Conservation (phyloP, 352 stramenopile species). For the Lagenidium giganteum region DNA sequence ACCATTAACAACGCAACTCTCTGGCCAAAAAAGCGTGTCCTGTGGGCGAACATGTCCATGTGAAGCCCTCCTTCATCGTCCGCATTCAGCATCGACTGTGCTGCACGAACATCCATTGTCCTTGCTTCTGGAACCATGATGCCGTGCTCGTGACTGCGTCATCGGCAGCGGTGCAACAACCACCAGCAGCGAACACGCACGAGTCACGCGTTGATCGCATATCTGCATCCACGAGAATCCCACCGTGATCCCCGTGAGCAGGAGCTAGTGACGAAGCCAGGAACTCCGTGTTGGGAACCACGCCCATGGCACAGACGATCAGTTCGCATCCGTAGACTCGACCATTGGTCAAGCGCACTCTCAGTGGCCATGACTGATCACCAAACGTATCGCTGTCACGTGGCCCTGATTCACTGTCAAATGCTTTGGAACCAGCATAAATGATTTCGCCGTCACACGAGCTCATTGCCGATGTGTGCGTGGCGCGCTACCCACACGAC, state of each 20-base stretch:
- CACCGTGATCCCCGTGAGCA: too few relatives aligned
- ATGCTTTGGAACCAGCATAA: too few relatives aligned
- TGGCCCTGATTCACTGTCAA: too few relatives aligned
- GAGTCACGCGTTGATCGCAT: background rate
- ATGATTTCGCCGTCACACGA: too few relatives aligned
- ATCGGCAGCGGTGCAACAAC: background rate
- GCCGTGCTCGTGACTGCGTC: background rate
- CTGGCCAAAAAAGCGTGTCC: conserved; percentile 30
- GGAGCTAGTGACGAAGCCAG: too few relatives aligned
- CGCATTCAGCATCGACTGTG: conserved; percentile 21
- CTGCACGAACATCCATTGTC: conserved; percentile 5
- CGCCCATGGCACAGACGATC: too few relatives aligned
- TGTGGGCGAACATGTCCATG: conserved; percentile 29
- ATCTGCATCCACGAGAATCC: background rate
- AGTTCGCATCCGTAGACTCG: too few relatives aligned
- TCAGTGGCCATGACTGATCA: too few relatives aligned
- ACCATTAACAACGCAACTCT: conserved; percentile 19
- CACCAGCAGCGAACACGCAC: conserved; percentile 2
- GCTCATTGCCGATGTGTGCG: conserved; percentile 10
- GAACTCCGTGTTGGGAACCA: too few relatives aligned
- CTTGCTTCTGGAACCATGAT: conserved; percentile 7
- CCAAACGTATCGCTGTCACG: too few relatives aligned
- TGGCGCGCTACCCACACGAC: conserved; percentile 9
- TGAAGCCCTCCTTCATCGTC: conserved; percentile 21
- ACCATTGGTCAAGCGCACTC: too few relatives aligned